Evolutionary conservation across 805 yeast species (phyloP).

Genomic region (Schwanniomyces polymorphus): DNA sequence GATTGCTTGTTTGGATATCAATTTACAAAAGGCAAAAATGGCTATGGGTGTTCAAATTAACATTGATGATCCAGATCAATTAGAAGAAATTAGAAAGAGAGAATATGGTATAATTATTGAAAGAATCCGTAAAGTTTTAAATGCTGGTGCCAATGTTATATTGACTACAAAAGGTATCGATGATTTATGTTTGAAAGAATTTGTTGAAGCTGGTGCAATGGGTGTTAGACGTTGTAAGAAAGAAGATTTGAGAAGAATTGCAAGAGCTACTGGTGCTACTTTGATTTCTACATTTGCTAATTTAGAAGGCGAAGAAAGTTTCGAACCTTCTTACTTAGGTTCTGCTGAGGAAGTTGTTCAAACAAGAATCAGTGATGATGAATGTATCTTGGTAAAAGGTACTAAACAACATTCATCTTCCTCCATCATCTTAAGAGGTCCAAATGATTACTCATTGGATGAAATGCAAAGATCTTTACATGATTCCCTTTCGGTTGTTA

Average conservation of each 20-base stretch:
- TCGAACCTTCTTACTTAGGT: conserved; percentile 83
- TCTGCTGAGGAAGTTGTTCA: conserved; percentile 88
- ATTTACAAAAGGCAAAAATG: conserved; percentile 94
- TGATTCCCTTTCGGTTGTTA: conserved; percentile 91
- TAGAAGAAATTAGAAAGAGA: conserved; percentile 87
- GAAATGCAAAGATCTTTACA: conserved; percentile 98
- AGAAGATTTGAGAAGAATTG: conserved; percentile 95
- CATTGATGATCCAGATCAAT: conserved; percentile 95
- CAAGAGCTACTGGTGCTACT: conserved; percentile 97
- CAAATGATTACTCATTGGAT: conserved; percentile 92
- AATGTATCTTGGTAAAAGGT: conserved; percentile 89
- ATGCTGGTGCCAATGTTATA: conserved; percentile 90
- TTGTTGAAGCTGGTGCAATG: conserved; percentile 89
- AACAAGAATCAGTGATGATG: conserved; percentile 91
- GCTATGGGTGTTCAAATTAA: conserved; percentile 98
- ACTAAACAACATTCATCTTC: conserved; percentile 89
- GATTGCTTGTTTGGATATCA: conserved; percentile 87
- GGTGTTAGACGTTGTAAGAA: conserved; percentile 96
- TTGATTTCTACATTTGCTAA: conserved; percentile 83
- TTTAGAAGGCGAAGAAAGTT: conserved; percentile 93
- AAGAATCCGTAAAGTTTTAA: conserved; percentile 75
- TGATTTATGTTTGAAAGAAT: conserved; percentile 86
- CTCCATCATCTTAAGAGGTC: conserved; percentile 91
- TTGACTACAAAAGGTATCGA: conserved; percentile 94
- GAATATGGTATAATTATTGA: conserved; percentile 86